Evolutionary conservation across 192 early-diverging fungal genomes (phyloP).

Genomic region (Backusella psychrophila): DNA sequence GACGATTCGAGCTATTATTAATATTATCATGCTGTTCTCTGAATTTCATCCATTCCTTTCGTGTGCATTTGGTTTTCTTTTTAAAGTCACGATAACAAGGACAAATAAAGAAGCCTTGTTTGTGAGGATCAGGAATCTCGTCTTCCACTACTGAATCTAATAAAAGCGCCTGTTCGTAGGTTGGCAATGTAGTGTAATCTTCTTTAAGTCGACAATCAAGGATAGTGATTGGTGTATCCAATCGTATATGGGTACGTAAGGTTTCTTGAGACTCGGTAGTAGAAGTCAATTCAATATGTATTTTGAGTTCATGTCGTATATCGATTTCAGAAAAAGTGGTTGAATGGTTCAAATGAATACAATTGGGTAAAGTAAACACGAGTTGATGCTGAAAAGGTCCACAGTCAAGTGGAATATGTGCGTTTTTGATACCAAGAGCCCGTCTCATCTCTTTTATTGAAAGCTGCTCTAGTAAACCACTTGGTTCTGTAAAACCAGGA

Average conservation of each 20-base stretch:
- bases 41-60: constrained; percentile 19
- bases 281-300: constrained; percentile 23
- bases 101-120: constrained; percentile 18
- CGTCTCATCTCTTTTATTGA: constrained; percentile 14
- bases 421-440: constrained; percentile 12
- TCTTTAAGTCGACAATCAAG: constrained; percentile 34
- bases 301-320: constrained; percentile 25
- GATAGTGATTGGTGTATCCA: constrained; percentile 28
- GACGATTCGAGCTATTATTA: not conserved
- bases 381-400: constrained; percentile 20
- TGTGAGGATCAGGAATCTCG: not conserved
- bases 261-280: not conserved
- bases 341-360: constrained; percentile 28
- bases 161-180: constrained; percentile 20
- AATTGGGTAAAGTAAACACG: constrained; percentile 29
- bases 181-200: constrained; percentile 26
- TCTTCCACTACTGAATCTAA: not conserved
- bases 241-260: constrained; percentile 4
- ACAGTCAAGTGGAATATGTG: constrained; percentile 16
- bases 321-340: constrained; percentile 25
- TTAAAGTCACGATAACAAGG: constrained; percentile 24
- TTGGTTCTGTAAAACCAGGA: not conserved
- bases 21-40: not conserved
- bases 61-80: constrained; percentile 2
- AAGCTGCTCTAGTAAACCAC: not conserved